phyloP scores from a whole-genome alignment of 768 basidiomycete species.

The Collybia mongolica region DNA sequence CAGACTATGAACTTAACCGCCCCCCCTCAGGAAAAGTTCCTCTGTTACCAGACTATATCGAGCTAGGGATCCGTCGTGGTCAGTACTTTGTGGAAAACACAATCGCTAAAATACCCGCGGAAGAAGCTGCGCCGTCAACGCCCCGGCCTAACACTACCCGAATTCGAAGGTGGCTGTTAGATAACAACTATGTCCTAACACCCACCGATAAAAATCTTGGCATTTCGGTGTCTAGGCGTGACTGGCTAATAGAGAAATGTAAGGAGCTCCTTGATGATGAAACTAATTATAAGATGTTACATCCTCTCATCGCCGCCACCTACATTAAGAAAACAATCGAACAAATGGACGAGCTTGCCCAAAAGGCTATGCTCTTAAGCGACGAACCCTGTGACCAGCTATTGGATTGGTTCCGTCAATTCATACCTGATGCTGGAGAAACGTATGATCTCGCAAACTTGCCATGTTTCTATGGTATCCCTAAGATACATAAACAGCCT shows the following conservation, averaged over 20 bases:
- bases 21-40: not conserved
- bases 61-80: conserved; percentile 13
- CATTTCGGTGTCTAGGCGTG: conserved; percentile 15
- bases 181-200: conserved; percentile 20
- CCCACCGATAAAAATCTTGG: conserved; percentile 25
- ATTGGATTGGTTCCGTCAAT: conserved; percentile 8
- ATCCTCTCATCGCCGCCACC: not conserved
- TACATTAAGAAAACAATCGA: too few relatives aligned
- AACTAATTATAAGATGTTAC: conserved; percentile 5
- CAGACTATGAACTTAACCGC: conserved; percentile 18
- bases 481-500: conserved; percentile 32
- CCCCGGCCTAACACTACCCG: conserved; percentile 9
- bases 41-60: conserved; percentile 14
- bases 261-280: conserved; percentile 4
- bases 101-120: conserved; percentile 11
- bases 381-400: conserved; percentile 7
- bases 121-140: not conserved
- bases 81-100: conserved; percentile 10
- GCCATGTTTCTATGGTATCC: conserved; percentile 21
- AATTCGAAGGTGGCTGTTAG: conserved; percentile 11
- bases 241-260: conserved; percentile 20
- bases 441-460: not conserved
- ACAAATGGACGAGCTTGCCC: not conserved
- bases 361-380: not conserved
- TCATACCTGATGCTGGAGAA: conserved; percentile 1